Conservation (phyloP, 768 basidiomycete species). For the Cubamyces sp. region DNA sequence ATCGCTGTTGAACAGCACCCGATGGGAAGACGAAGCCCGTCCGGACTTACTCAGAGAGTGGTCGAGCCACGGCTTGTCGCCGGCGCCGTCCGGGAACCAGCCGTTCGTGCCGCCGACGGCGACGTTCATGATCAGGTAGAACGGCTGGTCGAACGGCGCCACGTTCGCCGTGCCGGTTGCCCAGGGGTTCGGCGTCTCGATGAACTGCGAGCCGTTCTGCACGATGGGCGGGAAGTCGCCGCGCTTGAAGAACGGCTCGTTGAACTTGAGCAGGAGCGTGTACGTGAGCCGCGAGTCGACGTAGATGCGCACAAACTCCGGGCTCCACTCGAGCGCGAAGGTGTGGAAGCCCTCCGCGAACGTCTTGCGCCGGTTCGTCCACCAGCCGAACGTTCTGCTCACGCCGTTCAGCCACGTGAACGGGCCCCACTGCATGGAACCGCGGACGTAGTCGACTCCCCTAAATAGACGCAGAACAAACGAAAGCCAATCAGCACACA, state of each 20-base stretch:
- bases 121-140: slow-evolving; percentile 85
- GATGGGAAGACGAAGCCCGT: neutral
- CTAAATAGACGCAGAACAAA: slow-evolving; percentile 22
- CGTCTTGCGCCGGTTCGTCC: slow-evolving; percentile 65
- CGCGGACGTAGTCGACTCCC: slow-evolving; percentile 48
- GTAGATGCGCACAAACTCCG: slow-evolving; percentile 81
- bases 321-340: slow-evolving; percentile 84
- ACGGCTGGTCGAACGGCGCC: slow-evolving; percentile 85
- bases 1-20: no score
- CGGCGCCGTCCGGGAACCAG: slow-evolving; percentile 86
- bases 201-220: slow-evolving; percentile 62
- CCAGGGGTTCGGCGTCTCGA: slow-evolving; percentile 79
- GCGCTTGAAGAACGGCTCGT: slow-evolving; percentile 77
- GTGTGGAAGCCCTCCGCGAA: slow-evolving; percentile 79
- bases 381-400: slow-evolving; percentile 78
- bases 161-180: slow-evolving; percentile 61
- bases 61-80: slow-evolving; percentile 83
- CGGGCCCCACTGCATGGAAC: slow-evolving; percentile 55
- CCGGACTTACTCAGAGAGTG: slow-evolving; percentile 47
- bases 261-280: slow-evolving; percentile 71
- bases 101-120: slow-evolving; percentile 89
- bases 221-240: slow-evolving; percentile 71
- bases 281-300: slow-evolving; percentile 81
- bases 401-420: slow-evolving; percentile 46
- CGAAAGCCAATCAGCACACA: slow-evolving; percentile 10